Evolutionary conservation across 352 stramenopile genomes (phyloP).

Genomic region (Pythium inflatum): DNA sequence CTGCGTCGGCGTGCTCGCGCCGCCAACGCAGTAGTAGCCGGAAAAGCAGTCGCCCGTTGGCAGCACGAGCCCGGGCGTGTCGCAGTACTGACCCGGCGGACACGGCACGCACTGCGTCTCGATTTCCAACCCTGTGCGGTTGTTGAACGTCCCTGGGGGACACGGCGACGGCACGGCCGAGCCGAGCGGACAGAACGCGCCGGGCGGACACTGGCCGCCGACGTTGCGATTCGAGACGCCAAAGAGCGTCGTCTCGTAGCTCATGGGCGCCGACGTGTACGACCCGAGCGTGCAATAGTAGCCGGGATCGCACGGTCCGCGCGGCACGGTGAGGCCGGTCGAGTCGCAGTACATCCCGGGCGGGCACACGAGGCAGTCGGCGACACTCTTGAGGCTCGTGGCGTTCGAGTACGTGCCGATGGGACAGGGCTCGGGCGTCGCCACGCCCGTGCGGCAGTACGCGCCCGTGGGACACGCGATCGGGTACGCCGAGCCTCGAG

Average conservation of each 20-base stretch:
- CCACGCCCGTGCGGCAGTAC: conserved; percentile 87
- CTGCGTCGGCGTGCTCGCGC: conserved; percentile 57
- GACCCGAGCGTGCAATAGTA: conserved; percentile 92
- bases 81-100: conserved; percentile 75
- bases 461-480: conserved; percentile 76
- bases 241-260: conserved; percentile 68
- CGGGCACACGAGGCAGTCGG: conserved; percentile 87
- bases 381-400: conserved; percentile 68
- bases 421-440: conserved; percentile 81
- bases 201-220: conserved; percentile 67
- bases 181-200: conserved; percentile 72
- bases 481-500: conserved; percentile 63
- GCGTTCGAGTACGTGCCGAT: conserved; percentile 90
- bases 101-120: conserved; percentile 81
- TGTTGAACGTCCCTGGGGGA: conserved; percentile 78
- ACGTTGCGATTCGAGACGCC: conserved; percentile 68
- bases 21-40: conserved; percentile 82
- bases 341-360: conserved; percentile 93
- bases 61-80: conserved; percentile 61
- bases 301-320: conserved; percentile 82
- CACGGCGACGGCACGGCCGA: conserved; percentile 64
- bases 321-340: conserved; percentile 70
- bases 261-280: conserved; percentile 90
- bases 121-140: conserved; percentile 69
- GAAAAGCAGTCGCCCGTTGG: conserved; percentile 77